phyloP scores from a whole-genome alignment of 371 early-diverging fungal genomes.

The Thermomucor indicae-seudaticae region DNA sequence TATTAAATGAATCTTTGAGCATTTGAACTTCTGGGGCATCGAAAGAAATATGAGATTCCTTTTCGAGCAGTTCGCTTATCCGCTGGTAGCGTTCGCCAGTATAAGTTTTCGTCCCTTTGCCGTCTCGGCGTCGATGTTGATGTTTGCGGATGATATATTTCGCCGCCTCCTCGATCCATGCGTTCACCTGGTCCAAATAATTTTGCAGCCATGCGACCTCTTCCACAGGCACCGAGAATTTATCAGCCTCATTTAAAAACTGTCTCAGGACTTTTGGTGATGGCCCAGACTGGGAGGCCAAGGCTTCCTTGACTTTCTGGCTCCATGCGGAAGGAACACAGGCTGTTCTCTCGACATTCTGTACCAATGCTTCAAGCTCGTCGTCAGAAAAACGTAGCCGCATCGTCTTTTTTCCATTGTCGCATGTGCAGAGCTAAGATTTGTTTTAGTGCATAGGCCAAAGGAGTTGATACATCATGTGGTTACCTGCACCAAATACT shows the following conservation, averaged over 20 bases:
- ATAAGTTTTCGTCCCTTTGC: neutral
- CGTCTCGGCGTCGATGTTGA: constrained; percentile 10
- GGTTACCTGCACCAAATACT: neutral
- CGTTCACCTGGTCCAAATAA: constrained; percentile 7
- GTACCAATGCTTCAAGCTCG: constrained; percentile 37
- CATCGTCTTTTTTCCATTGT: constrained; percentile 33
- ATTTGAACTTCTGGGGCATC: constrained; percentile 11
- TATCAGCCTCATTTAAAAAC: constrained; percentile 47
- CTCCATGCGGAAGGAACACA: constrained; percentile 38
- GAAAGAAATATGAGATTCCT: constrained; percentile 8
- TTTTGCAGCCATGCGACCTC: constrained; percentile 13
- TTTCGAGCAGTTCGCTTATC: constrained; percentile 8
- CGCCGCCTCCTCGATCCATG: constrained; percentile 18
- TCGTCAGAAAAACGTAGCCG: constrained; percentile 51
- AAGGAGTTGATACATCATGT: neutral
- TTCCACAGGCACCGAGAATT: constrained; percentile 19
- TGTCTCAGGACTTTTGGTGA: constrained; percentile 48
- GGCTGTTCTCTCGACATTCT: constrained; percentile 13
- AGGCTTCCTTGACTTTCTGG: constrained; percentile 25
- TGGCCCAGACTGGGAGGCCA: constrained; percentile 45
- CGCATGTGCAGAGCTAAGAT: constrained; percentile 53
- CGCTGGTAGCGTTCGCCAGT: constrained; percentile 6
- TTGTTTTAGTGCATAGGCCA: no score
- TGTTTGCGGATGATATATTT: constrained; percentile 26
- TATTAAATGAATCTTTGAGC: constrained; percentile 3